Base-by-base conservation (phyloP, 2,329 filamentous ascomycete genomes). In the Pestalotiopsis sp. region DNA sequence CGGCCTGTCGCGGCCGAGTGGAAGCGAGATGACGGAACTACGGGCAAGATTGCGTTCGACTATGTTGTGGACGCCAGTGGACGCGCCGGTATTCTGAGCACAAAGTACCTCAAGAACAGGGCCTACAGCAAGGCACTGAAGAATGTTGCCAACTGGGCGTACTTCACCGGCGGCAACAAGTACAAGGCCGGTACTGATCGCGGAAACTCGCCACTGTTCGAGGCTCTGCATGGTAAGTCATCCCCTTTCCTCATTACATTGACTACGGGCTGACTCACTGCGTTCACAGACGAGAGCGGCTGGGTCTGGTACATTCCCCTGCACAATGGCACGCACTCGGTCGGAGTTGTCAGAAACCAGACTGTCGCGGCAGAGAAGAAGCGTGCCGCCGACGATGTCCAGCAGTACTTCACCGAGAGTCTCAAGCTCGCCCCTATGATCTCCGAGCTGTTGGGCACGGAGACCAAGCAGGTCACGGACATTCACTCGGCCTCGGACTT, bases 221-320 rank as follows among this genome's bases (percentile, higher is more conserved):
- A 86, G 72, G 82, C 82, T 1, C 70, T 85, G 12, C 56, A 73
- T 62, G 78, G 77, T 78, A 70, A 64, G 14, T 23, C 12, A 20
- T 14, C n/a, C 23, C 57, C n/a, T 14, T 27, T 25, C 5, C 17
- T 23, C 57, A 7, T 60, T 38, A 2, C 23, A 36, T 36, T 13
- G 14, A 14, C n/a, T 31, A 20, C 31, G 6, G 31, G 7, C 31
- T 36, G 14, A 12, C 20, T 3, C 14, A 17, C 31, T 7, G 38
- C 7, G 17, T 31, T 3, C 13, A 66, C 60, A 77, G 84, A 87
- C 73, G 79, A 67, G 3, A 86, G 82, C 68, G 85, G 85, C n/a
- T 87, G 85, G 85, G 74, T 69, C 14, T 87, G 85, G 84, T 76
- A 77, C 60, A 86, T 87, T 66, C 85, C 85, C 0, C 74, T 87